Percentiles rank a stretch among this genome's conserved stretches.
Evolutionary conservation across 805 yeast genomes (phyloP).

Genomic region (Ogataea zsoltii): DNA sequence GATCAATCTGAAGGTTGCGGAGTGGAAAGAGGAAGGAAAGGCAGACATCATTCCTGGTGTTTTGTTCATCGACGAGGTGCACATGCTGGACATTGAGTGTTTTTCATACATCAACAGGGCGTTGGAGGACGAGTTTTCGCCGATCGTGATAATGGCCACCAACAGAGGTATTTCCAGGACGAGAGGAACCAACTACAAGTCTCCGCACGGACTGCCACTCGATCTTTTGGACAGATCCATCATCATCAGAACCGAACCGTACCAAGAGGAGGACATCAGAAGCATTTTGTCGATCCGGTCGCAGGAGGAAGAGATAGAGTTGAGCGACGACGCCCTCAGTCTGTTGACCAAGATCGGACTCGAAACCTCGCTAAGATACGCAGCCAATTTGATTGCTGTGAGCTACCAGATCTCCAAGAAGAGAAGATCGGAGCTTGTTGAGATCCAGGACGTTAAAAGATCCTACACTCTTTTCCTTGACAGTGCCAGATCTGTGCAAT

Average conservation of each 20-base stretch:
- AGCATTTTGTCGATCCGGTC: slow-evolving; percentile 84
- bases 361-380: slow-evolving; percentile 83
- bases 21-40: slow-evolving; percentile 96
- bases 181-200: slow-evolving; percentile 84
- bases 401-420: slow-evolving; percentile 80
- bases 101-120: slow-evolving; percentile 94
- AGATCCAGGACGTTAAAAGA: slow-evolving; percentile 75
- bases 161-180: slow-evolving; percentile 92
- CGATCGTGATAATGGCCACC: slow-evolving; percentile 93
- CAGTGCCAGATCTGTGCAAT: slow-evolving; percentile 74
- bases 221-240: slow-evolving; percentile 90
- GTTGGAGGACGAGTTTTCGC: slow-evolving; percentile 87
- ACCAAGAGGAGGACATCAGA: slow-evolving; percentile 76
- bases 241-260: slow-evolving; percentile 91
- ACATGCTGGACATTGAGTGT: slow-evolving; percentile 96
- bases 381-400: slow-evolving; percentile 88
- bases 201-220: slow-evolving; percentile 97
- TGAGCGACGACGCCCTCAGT: slow-evolving; percentile 70
- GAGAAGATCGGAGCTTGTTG: slow-evolving; percentile 66
- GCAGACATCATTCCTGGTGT: slow-evolving; percentile 99
- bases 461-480: slow-evolving; percentile 83
- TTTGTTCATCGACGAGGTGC: slow-evolving; percentile 94
- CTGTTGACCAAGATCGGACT: slow-evolving; percentile 72
- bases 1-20: slow-evolving; percentile 69
- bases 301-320: slow-evolving; percentile 67